Conservation (phyloP, 805 yeast genomes). For the Sugiyamaella qingdaonensis region DNA sequence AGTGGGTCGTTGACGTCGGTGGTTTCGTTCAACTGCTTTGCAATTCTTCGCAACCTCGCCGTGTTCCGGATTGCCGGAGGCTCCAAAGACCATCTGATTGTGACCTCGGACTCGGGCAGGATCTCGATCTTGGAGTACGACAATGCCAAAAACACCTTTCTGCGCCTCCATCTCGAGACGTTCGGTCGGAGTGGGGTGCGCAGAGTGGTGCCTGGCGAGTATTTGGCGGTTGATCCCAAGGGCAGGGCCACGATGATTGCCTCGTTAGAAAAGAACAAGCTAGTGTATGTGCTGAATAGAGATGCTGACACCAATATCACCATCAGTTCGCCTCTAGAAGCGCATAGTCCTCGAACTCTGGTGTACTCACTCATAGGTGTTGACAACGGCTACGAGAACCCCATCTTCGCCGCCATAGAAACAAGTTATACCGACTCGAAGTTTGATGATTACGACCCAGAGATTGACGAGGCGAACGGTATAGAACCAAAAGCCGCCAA, state of each 20-base stretch:
- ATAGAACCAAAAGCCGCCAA: background rate
- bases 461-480: constrained; percentile 6
- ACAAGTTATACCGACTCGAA: constrained; percentile 43
- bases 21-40: constrained; percentile 48
- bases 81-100: constrained; percentile 52
- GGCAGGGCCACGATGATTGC: constrained; percentile 66
- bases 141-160: constrained; percentile 37
- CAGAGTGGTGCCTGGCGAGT: constrained; percentile 70
- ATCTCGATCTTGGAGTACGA: constrained; percentile 50
- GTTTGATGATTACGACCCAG: constrained; percentile 17
- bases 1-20: constrained; percentile 51
- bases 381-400: constrained; percentile 79
- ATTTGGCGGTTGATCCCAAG: constrained; percentile 63
- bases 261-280: constrained; percentile 69
- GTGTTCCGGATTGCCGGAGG: constrained; percentile 52
- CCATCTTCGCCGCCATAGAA: constrained; percentile 79
- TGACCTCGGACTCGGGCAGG: constrained; percentile 80
- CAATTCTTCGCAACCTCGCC: constrained; percentile 51
- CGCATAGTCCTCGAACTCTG: constrained; percentile 46
- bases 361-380: constrained; percentile 55
- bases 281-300: constrained; percentile 61
- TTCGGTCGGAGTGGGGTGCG: constrained; percentile 71
- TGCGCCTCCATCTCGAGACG: constrained; percentile 52
- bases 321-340: constrained; percentile 73
- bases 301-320: constrained; percentile 44